A percentile compares a stretch with the other conserved stretches of the same genome.
These are phyloP conservation scores for Fragilaria crotonensis DNA, from an alignment of 108 stramenopile species.

Conservation along the genomic window DNA sequence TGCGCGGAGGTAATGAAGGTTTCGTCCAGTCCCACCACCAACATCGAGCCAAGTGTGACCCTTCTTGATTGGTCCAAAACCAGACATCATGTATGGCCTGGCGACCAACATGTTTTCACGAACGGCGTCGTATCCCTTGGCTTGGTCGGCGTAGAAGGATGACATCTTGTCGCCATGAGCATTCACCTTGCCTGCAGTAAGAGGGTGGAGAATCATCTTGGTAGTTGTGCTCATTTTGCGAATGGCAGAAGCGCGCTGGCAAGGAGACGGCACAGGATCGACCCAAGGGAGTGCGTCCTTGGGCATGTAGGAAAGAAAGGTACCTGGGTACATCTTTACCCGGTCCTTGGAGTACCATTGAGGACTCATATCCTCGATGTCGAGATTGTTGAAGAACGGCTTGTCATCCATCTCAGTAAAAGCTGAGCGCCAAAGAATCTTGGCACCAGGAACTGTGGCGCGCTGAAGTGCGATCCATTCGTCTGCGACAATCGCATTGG, in stretches of 20 bases:
- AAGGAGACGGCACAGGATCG: slow-evolving; percentile 42
- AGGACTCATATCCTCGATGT: slow-evolving; percentile 45
- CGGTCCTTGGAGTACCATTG: slow-evolving; percentile 53
- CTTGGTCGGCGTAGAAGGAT: slow-evolving; percentile 45
- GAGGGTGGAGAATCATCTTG: slow-evolving; percentile 56
- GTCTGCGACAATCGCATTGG: slow-evolving; percentile 44
- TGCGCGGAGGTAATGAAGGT: slow-evolving; percentile 44
- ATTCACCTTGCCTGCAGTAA: slow-evolving; percentile 29
- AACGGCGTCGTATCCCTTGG: slow-evolving; percentile 56
- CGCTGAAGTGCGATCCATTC: slow-evolving; percentile 59
- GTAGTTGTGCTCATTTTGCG: slow-evolving; percentile 42
- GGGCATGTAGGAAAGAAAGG: slow-evolving; percentile 46
- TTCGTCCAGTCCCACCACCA: slow-evolving; percentile 53
- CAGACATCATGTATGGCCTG: slow-evolving; percentile 52
- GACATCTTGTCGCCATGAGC: slow-evolving; percentile 60
- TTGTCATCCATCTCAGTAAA: slow-evolving; percentile 57
- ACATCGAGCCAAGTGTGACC: slow-evolving; percentile 55
- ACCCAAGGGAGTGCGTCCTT: slow-evolving; percentile 41
- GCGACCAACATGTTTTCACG: slow-evolving; percentile 51
- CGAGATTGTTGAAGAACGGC: slow-evolving; percentile 51
- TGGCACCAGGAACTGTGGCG: slow-evolving; percentile 43
- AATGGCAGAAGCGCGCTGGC: slow-evolving; percentile 33
- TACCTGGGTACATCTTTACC: slow-evolving; percentile 59
- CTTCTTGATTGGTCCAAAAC: slow-evolving; percentile 42
- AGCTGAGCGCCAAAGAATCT: slow-evolving; percentile 51